A percentile compares a stretch with the other conserved stretches of the same genome.
These are phyloP conservation scores for Fragaria iinumae DNA, from an alignment of 306 rosid species.

Conservation along the genomic window DNA sequence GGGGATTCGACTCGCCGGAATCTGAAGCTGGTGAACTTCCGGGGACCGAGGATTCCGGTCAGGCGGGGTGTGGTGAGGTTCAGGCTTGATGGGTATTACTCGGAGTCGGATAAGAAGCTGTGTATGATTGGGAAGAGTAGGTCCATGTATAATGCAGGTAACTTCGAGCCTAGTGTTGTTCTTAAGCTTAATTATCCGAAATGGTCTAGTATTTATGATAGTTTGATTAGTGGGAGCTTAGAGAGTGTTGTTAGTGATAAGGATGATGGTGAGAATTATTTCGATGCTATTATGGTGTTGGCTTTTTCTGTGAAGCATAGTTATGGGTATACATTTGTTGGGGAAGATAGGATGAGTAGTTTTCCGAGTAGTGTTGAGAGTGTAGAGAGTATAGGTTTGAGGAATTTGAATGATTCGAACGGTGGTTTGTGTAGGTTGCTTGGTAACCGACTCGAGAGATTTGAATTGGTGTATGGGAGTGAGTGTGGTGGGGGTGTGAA, in stretches of 20 bases:
- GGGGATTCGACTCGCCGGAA: constrained; percentile 27
- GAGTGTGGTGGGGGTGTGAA: constrained; percentile 46
- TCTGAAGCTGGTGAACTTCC: constrained; percentile 33
- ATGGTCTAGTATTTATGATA: constrained; percentile 30
- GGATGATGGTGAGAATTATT: constrained; percentile 26
- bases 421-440: constrained; percentile 43
- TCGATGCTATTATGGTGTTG: constrained; percentile 54
- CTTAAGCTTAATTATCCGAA: constrained; percentile 62
- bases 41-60: constrained; percentile 32
- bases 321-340: constrained; percentile 46
- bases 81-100: constrained; percentile 56
- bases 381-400: constrained; percentile 33
- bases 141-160: constrained; percentile 28
- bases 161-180: constrained; percentile 33
- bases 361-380: constrained; percentile 39
- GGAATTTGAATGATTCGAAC: constrained; percentile 9
- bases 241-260: constrained; percentile 49
- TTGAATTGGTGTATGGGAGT: constrained; percentile 58
- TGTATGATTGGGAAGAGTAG: constrained; percentile 62
- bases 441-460: constrained; percentile 27
- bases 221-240: constrained; percentile 64
- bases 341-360: constrained; percentile 29
- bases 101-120: constrained; percentile 58
- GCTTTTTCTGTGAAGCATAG: constrained; percentile 41
- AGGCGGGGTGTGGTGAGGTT: constrained; percentile 26